Evolutionary conservation across 495 filamentous ascomycete genomes (phyloP).

Genomic region (Penicillium psychrofluorescens): DNA sequence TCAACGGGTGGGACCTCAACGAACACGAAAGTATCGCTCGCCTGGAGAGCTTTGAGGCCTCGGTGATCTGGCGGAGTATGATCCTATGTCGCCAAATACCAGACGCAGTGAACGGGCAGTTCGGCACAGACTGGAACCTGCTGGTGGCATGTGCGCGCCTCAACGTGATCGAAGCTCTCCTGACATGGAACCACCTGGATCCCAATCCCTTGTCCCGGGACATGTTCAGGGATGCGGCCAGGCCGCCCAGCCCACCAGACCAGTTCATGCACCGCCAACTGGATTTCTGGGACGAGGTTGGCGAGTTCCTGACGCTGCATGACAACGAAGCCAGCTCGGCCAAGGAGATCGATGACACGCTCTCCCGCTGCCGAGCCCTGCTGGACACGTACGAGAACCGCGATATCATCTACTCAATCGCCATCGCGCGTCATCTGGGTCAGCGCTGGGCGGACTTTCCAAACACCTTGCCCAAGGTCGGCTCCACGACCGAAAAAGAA

Average conservation of each 20-base stretch:
- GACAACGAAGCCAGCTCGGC: constrained; percentile 53
- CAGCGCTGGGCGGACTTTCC: constrained; percentile 58
- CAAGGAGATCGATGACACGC: constrained; percentile 55
- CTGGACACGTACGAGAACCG: constrained; percentile 77
- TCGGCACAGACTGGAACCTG: constrained; percentile 44
- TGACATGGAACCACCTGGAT: constrained; percentile 59
- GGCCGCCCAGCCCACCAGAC: constrained; percentile 33
- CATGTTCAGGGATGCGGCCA: constrained; percentile 33
- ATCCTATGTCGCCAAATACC: constrained; percentile 38
- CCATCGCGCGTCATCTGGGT: constrained; percentile 67
- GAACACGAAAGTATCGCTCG: constrained; percentile 38
- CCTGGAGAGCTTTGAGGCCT: constrained; percentile 58
- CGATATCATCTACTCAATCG: constrained; percentile 87
- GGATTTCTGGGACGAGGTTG: constrained; percentile 76
- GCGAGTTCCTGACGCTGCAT: constrained; percentile 59
- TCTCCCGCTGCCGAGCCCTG: constrained; percentile 55
- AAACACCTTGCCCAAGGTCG: constrained; percentile 48
- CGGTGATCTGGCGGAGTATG: constrained; percentile 65
- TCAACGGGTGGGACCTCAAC: constrained; percentile 33
- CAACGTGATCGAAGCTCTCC: constrained; percentile 64
- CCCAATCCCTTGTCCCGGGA: constrained; percentile 47
- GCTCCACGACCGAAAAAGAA: constrained; percentile 61
- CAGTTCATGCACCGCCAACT: constrained; percentile 54
- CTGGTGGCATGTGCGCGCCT: constrained; percentile 58
- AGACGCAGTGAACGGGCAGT: constrained; percentile 28